Evolutionary conservation across 805 yeast genomes (phyloP).

Genomic region (Zygosaccharomyces gambellarensis): DNA sequence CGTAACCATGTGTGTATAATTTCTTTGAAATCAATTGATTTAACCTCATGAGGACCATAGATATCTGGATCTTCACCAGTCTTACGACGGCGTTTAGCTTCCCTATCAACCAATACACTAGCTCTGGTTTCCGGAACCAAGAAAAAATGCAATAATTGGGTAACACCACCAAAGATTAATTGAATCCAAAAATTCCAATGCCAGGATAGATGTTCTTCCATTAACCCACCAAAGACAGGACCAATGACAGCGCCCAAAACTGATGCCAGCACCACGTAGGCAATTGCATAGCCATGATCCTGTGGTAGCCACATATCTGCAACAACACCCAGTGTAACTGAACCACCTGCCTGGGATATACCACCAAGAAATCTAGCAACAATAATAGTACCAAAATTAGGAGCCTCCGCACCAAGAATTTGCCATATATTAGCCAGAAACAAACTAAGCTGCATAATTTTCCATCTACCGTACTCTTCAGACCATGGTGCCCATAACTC

Average conservation of each 20-base stretch:
- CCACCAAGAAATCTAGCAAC: conserved; percentile 9
- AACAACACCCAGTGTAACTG: conserved; percentile 7
- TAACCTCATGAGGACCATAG: conserved; percentile 4
- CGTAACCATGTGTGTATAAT: conserved; percentile 3
- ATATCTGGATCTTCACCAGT: conserved; percentile 6
- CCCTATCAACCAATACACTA: conserved; percentile 5
- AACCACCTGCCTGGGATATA: conserved; percentile 7
- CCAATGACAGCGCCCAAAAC: conserved; percentile 7
- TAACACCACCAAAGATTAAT: conserved; percentile 6
- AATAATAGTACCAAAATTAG: conserved; percentile 7
- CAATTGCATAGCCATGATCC: conserved; percentile 9
- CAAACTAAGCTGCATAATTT: conserved; percentile 6
- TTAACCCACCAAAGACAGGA: conserved; percentile 7
- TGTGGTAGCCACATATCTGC: conserved; percentile 8
- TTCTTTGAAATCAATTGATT: not conserved
- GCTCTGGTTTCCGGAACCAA: conserved; percentile 8
- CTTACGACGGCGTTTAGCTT: conserved; percentile 7
- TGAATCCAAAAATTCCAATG: conserved; percentile 10
- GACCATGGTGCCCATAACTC: conserved; percentile 10
- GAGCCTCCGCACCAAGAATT: conserved; percentile 6
- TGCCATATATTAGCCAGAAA: conserved; percentile 6
- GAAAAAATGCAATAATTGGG: conserved; percentile 5
- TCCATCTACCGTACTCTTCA: conserved; percentile 7
- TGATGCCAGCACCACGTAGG: conserved; percentile 5
- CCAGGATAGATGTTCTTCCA: conserved; percentile 9